Evolutionary conservation across 345 rosid genomes (phyloP), one percentile per base, ranked within the genome.

Genomic region (Gynandropsis gynandra): DNA sequence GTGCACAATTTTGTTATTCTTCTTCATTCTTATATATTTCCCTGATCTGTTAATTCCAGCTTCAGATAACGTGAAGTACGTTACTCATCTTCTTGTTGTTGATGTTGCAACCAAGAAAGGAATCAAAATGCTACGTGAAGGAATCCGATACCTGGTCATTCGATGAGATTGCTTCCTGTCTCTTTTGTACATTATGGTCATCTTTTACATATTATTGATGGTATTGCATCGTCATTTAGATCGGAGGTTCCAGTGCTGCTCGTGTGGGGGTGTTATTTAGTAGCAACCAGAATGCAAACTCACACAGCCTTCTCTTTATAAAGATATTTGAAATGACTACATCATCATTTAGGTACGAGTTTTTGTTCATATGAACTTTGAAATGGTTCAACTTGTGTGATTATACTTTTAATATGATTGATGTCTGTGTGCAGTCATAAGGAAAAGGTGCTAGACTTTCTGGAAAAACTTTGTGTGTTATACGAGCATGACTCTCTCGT

Each of bases 51-150:
- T 42, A 41, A 64, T 67, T 66, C 16, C 81, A 92, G 98, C 93
- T 54, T 35, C 68, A 31, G 95, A 87, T 64, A 80, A 92, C 68
- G 65, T 92, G 77, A 92, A 92, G 78, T 80, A 90, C 20, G 97
- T 92, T 50, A 85, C 98, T 58, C 98, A 92, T 78, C 86, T 92
- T 74, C 90, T 92, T 46, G 80, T 74, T 69, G 84, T 81, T 72
- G 97, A 87, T 67, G 59, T 85, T 48, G 56, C 82, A 51, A 77
- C 87, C 34, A 71, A 68, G 81, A 81, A 72, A 64, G 97, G 98
- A 59, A 65, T 78, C 55, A 87, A 83, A 61, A 69, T 92, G 72
- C 78, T 92, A 61, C 88, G 61, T 50, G 86, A 92, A 77, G 98
- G 97, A 71, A 67, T 92, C 31, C 80, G 52, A 54, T 92, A 79